phyloP scores from a whole-genome alignment of 768 basidiomycete genomes.

The Tricholoma saponaceum region DNA sequence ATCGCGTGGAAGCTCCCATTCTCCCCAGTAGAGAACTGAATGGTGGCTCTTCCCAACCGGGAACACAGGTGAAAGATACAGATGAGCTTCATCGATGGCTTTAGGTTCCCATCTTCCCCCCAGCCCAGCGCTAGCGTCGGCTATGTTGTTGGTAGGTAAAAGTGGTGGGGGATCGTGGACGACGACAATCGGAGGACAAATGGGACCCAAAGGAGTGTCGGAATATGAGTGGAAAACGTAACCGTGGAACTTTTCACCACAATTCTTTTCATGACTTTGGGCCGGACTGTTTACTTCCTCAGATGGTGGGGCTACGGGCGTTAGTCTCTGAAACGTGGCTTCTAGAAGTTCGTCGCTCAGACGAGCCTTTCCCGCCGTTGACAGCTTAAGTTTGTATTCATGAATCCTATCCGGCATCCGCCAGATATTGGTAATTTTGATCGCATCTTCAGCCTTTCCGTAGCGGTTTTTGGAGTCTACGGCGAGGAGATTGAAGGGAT shows the following conservation, averaged over 20 bases:
- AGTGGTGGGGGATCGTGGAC: conserved; percentile 21
- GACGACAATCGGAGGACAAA: conserved; percentile 24
- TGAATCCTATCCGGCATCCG: conserved; percentile 25
- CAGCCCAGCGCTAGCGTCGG: no score
- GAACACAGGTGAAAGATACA: neutral
- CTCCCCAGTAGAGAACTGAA: neutral
- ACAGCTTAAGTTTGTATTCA: conserved; percentile 25
- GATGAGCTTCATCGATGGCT: conserved; percentile 22
- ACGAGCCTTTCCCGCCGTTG: conserved; percentile 4
- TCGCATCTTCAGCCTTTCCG: neutral
- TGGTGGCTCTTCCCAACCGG: neutral
- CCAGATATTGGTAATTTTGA: conserved; percentile 17
- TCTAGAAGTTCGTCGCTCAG: conserved; percentile 5
- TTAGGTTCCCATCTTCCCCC: neutral
- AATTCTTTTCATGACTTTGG: neutral
- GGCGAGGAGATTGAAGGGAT: conserved; percentile 34
- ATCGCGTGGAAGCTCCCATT: neutral
- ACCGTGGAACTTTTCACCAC: neutral
- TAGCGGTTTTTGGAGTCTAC: neutral
- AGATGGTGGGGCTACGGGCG: neutral
- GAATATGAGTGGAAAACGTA: conserved; percentile 9
- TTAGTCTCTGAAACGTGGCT: no score
- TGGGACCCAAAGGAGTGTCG: conserved; percentile 8
- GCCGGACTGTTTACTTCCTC: neutral
- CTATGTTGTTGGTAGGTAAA: neutral